phyloP scores from a whole-genome alignment of 805 yeast species.

The Starmerella ratchasimensis region DNA sequence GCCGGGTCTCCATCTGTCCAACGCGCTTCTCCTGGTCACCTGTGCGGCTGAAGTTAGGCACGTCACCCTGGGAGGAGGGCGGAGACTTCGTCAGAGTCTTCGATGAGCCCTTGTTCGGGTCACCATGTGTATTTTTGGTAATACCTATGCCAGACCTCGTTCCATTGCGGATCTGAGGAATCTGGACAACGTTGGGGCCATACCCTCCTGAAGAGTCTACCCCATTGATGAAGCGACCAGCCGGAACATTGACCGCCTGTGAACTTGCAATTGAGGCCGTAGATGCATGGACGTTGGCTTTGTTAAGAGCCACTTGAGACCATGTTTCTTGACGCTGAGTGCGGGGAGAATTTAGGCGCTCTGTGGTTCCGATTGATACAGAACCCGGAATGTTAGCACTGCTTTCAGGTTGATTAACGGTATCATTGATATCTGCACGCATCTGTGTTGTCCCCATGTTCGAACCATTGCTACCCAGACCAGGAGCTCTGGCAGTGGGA shows the following conservation, averaged over 20 bases:
- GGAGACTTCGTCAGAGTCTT: conserved; percentile 9
- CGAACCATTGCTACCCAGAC: too few relatives aligned
- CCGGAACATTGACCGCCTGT: conserved; percentile 19
- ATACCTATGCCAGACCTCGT: too few relatives aligned
- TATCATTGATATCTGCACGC: too few relatives aligned
- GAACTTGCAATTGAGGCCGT: conserved; percentile 10
- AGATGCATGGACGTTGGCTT: conserved; percentile 1
- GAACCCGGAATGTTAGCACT: too few relatives aligned
- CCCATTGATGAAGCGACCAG: conserved; percentile 24
- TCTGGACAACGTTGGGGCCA: conserved; percentile 24
- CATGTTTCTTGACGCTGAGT: conserved; percentile 6
- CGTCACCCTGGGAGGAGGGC: background rate
- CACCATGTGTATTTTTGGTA: conserved; percentile 4
- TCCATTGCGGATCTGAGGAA: conserved; percentile 20
- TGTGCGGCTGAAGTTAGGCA: conserved; percentile 17
- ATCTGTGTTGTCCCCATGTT: too few relatives aligned
- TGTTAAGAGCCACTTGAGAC: conserved; percentile 8
- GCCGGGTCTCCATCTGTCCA: too few relatives aligned
- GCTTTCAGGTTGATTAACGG: too few relatives aligned
- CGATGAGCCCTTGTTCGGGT: too few relatives aligned
- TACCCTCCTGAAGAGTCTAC: conserved; percentile 15
- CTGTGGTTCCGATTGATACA: too few relatives aligned
- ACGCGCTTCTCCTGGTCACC: conserved; percentile 3
- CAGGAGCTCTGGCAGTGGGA: too few relatives aligned
- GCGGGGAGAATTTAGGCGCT: background rate